A percentile compares a stretch with the other conserved stretches of the same genome.
Evolutionary conservation across 1,139 yeast species (phyloP).

Genomic region (Geotrichum aggregatum): DNA sequence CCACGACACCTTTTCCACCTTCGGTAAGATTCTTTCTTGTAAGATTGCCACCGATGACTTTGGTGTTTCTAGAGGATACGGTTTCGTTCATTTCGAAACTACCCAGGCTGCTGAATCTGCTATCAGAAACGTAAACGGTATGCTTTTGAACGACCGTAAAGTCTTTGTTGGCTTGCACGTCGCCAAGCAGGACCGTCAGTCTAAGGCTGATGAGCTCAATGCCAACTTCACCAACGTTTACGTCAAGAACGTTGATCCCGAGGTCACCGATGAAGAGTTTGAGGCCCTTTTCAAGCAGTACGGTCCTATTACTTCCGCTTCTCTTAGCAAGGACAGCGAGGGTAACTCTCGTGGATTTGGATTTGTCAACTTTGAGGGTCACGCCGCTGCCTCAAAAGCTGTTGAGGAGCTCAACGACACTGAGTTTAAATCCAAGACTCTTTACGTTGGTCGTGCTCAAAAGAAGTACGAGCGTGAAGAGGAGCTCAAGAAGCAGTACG

Average conservation of each 20-base stretch:
- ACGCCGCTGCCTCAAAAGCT: constrained; percentile 84
- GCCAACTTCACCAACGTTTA: constrained; percentile 94
- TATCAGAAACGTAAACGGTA: constrained; percentile 96
- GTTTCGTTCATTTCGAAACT: constrained; percentile 94
- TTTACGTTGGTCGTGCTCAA: constrained; percentile 98
- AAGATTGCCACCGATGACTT: constrained; percentile 94
- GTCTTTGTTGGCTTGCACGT: constrained; percentile 95
- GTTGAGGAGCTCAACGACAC: constrained; percentile 87
- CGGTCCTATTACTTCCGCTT: constrained; percentile 83
- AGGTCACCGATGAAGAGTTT: constrained; percentile 66
- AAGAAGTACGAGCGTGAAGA: constrained; percentile 97
- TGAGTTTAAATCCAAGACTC: constrained; percentile 78
- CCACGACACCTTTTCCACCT: constrained; percentile 95
- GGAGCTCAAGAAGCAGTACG: constrained; percentile 93
- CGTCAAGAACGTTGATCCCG: constrained; percentile 81
- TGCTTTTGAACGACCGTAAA: constrained; percentile 95
- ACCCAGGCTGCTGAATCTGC: constrained; percentile 93
- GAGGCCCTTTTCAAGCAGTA: constrained; percentile 63
- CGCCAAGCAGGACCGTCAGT: constrained; percentile 90
- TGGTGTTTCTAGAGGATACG: constrained; percentile 93
- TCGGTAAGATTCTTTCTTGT: constrained; percentile 93
- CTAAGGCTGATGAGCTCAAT: constrained; percentile 86
- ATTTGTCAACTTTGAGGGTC: constrained; percentile 84
- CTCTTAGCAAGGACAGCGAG: constrained; percentile 75
- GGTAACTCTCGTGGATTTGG: constrained; percentile 96